These are phyloP conservation scores for Gastrodia elata DNA, from an alignment of 106 monocot genomes.

Conservation along the genomic window DNA sequence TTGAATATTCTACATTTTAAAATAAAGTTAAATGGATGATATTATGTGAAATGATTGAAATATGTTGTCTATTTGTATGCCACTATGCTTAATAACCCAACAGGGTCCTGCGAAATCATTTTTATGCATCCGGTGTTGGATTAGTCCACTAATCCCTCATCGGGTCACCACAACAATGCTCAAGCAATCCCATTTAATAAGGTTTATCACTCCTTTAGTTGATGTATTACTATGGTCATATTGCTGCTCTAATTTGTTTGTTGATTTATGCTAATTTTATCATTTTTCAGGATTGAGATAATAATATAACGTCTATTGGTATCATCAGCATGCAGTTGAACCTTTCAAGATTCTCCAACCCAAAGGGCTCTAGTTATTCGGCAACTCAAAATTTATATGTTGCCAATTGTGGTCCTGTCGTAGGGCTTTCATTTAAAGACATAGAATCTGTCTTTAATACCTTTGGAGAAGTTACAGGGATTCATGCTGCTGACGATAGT, in stretches of 20 bases:
- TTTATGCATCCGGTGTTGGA: too few relatives aligned
- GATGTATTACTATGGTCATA: not conserved
- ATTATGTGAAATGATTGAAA: too few relatives aligned
- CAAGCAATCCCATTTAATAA: not conserved
- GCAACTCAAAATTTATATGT: conserved; percentile 66
- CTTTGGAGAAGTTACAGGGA: conserved; percentile 56
- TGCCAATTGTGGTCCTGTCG: conserved; percentile 85
- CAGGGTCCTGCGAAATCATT: too few relatives aligned
- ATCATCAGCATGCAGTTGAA: not conserved
- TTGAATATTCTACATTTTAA: too few relatives aligned
- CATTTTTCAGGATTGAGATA: not conserved
- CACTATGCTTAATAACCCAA: too few relatives aligned
- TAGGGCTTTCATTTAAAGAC: conserved; percentile 45
- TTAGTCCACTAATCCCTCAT: too few relatives aligned
- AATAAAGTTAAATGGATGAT: too few relatives aligned
- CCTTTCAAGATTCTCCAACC: conserved; percentile 25
- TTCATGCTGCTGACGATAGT: conserved; percentile 66
- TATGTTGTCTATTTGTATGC: too few relatives aligned
- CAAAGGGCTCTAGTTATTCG: conserved; percentile 7
- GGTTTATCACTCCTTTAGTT: not conserved
- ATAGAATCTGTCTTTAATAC: conserved; percentile 45
- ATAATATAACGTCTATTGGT: not conserved
- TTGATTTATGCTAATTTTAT: not conserved
- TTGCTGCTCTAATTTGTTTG: not conserved
- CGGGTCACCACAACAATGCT: too few relatives aligned